These are phyloP conservation scores for Cadophora sp. DNA, from an alignment of 2,329 filamentous ascomycete species.

Conservation along the genomic window DNA sequence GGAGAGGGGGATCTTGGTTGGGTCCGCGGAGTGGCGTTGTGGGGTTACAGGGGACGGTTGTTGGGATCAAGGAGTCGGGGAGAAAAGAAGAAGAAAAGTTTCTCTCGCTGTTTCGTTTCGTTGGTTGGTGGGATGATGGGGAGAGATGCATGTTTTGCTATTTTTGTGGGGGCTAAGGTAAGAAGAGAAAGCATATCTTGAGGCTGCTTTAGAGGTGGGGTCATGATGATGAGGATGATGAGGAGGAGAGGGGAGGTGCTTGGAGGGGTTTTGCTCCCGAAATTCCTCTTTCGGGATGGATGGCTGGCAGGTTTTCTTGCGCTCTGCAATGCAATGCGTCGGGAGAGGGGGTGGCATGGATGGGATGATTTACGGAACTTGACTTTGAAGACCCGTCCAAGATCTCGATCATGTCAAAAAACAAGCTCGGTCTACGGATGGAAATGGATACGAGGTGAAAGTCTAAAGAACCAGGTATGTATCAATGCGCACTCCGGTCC, in stretches of 20 bases:
- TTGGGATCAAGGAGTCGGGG: conserved; percentile 13
- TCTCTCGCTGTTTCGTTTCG: neutral
- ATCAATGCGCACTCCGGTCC: too few species aligned
- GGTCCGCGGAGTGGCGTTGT: neutral
- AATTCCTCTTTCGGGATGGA: neutral
- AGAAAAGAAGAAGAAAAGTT: neutral
- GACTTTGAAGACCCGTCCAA: neutral
- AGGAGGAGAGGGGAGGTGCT: too few species aligned
- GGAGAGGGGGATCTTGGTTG: neutral
- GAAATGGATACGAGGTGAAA: conserved; percentile 4
- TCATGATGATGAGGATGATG: too few species aligned
- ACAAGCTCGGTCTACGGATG: neutral
- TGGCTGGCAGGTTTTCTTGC: too few species aligned
- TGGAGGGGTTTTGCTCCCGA: neutral
- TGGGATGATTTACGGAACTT: neutral
- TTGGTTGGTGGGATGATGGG: neutral
- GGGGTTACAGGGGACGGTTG: conserved; percentile 8
- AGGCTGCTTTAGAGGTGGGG: neutral
- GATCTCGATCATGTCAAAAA: conserved; percentile 7
- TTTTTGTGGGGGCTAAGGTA: neutral
- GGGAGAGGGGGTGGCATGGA: too few species aligned
- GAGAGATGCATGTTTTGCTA: conserved; percentile 10
- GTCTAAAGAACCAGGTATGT: neutral
- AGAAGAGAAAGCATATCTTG: neutral
- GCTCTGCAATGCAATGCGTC: too few species aligned